Evolutionary conservation across 805 yeast genomes (phyloP).

Genomic region (Candida parachauliodes): DNA sequence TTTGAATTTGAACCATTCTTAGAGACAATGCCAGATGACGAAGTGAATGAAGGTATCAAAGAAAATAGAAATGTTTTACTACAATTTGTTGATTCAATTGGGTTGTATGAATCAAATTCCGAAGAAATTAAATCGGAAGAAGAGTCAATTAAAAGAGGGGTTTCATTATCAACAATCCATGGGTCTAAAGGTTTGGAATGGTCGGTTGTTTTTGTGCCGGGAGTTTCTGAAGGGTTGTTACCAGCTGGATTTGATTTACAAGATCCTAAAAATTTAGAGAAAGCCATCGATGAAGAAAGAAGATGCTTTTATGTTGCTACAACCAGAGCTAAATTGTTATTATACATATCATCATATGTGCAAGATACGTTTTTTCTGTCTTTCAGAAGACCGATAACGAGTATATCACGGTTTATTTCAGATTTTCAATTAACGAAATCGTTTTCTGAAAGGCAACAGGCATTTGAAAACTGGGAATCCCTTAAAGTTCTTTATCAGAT

Average conservation of each 20-base stretch:
- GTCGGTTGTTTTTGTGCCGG: conserved; percentile 86
- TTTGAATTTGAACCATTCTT: conserved; percentile 30
- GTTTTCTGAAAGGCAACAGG: conserved; percentile 13
- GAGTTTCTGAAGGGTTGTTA: conserved; percentile 59
- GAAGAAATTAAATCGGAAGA: conserved; percentile 12
- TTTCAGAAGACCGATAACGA: conserved; percentile 18
- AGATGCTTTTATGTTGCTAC: conserved; percentile 84
- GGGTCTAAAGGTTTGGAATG: conserved; percentile 94
- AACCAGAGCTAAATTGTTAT: conserved; percentile 69
- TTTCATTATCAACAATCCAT: conserved; percentile 75
- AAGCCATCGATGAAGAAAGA: conserved; percentile 66
- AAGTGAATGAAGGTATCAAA: conserved; percentile 13
- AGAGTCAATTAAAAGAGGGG: conserved; percentile 16
- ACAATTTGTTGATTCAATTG: conserved; percentile 30
- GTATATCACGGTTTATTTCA: conserved; percentile 27
- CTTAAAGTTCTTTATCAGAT: conserved; percentile 19
- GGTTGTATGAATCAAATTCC: conserved; percentile 29
- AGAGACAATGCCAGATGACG: conserved; percentile 16
- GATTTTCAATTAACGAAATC: conserved; percentile 7
- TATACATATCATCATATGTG: conserved; percentile 41
- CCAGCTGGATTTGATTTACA: conserved; percentile 60
- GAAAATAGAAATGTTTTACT: conserved; percentile 16
- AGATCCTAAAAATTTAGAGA: too few relatives aligned
- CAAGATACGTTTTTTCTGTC: conserved; percentile 5
- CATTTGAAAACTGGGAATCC: conserved; percentile 15